These are phyloP conservation scores for Amanita polypyramis DNA, from an alignment of 768 basidiomycete genomes.

Conservation along the genomic window DNA sequence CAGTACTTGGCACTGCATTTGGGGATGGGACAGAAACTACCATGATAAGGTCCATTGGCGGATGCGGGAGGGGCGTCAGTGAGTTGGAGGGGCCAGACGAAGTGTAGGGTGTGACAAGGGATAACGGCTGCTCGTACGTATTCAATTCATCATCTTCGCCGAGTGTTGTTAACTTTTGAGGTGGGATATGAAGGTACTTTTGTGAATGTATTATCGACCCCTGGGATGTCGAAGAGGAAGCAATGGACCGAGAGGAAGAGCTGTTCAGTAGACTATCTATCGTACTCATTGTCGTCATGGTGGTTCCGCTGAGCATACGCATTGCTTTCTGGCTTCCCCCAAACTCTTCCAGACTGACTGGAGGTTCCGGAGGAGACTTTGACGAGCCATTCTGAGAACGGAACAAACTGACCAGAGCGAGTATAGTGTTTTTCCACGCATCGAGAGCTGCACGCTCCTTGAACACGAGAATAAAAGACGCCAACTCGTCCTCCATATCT, in stretches of 20 bases:
- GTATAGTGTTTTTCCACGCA: constrained; percentile 80
- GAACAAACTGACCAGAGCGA: constrained; percentile 62
- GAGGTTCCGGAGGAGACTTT: constrained; percentile 26
- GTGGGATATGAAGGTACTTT: constrained; percentile 20
- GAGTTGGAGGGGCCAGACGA: constrained; percentile 72
- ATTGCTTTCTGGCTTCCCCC: constrained; percentile 67
- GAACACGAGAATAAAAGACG: constrained; percentile 94
- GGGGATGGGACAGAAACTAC: constrained; percentile 81
- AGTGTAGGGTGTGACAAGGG: constrained; percentile 59
- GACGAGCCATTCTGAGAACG: constrained; percentile 39
- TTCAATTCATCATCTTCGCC: constrained; percentile 64
- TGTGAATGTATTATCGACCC: constrained; percentile 37
- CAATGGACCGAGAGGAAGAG: constrained; percentile 48
- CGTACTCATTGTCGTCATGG: constrained; percentile 51
- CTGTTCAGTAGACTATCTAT: constrained; percentile 61
- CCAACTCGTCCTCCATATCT: constrained; percentile 95
- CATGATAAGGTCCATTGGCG: constrained; percentile 85
- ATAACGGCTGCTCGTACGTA: constrained; percentile 45
- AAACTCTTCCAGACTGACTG: constrained; percentile 62
- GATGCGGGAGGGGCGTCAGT: constrained; percentile 73
- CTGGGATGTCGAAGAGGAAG: constrained; percentile 68
- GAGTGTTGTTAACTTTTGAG: constrained; percentile 51
- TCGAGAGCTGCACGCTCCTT: constrained; percentile 84
- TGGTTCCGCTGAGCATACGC: constrained; percentile 74
- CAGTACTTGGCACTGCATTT: constrained; percentile 61